Base-by-base conservation (phyloP, 441 rosid species). In the Mallotus repandus region DNA sequence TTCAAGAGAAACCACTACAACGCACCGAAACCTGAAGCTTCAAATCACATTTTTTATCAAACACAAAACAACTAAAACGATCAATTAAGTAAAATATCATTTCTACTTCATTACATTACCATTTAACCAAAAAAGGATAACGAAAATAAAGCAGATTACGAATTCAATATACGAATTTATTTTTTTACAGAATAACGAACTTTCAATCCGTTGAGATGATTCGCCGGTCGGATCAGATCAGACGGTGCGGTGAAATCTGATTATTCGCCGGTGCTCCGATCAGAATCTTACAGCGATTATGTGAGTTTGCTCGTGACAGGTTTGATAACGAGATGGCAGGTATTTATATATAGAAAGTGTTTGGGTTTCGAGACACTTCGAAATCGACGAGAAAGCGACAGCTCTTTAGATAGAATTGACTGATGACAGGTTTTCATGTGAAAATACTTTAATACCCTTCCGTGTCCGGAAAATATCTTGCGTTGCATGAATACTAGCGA, bases 161-260 rank as follows among this genome's bases (percentile, higher is more conserved):
- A 38, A 38, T 38, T 38, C 7, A 38, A 2, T 4, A 4, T 4
- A 38, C 41, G 41, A 38, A 38, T 4, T 38, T 38, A 38, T 66
- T 70, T 58, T 52, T 21, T 63, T 67, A 66, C n/a, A 66, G 74
- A 76, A 84, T 81, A 74, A 90, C 95, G 92, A 90, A 88, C 96
- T 86, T 88, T 87, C 89, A 74, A 80, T 76, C 84, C 53, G 77
- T 46, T 69, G 79, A 10, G 78, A 25, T 32, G 71, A 63, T 8
- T 18, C 59, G 53, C 76, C 62, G 69, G 55, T 63, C 63, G 41
- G 49, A 54, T 16, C 29, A 38, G n/a, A 13, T 3, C 6, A 38
- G n/a, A 57, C 25, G 13, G 66, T 32, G 9, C 45, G 13, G 6
- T 29, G 32, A 29, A 29, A 2, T 29, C 13, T 15, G 74, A 7